Evolutionary conservation across 2,329 filamentous ascomycete genomes (phyloP), one percentile per base, ranked within the genome.

Genomic region (Diaporthe australafricana): DNA sequence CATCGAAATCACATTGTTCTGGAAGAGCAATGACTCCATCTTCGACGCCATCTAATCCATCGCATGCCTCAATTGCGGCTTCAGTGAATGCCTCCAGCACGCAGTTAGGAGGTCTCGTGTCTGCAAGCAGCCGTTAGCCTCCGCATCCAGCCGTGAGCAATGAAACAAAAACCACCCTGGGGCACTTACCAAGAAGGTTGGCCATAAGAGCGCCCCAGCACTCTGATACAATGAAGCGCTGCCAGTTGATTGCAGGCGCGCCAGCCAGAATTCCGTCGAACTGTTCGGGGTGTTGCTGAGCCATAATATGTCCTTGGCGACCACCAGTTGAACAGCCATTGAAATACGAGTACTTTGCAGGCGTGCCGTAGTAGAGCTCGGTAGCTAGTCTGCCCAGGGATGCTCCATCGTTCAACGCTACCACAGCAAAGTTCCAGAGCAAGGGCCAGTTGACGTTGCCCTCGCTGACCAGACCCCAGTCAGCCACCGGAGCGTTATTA

Each of bases 261-360:
- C 86, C 87, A 9, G 87, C 84, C 0, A 89, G 78, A 17, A 88
- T 84, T 14, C 88, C 89, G 72, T 90, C 87, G 72, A 90, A 90
- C 69, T 88, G 87, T 11, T 86, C 80, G 0, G 88, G 87, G 74
- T 84, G 89, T 27, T 81, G 77, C 75, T 89, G 84, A 5, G 86
- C 83, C 57, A 85, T 82, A 72, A 85, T 86, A 38, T 87, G 76
- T 8, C 89, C 89, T 78, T 91, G 88, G 0, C 89, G 82, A 0
- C 89, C 89, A 32, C 89, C 89, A 0, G 88, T 90, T 0, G 87
- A 89, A 77, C 89, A 91, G 47, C 88, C 88, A 17, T 83, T 81
- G 75, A 86, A 90, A 77, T 90, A 90, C 9, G 84, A 86, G 77
- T 85, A 86, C 17, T 68, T 68, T 53, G 80, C 80, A 2, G 77